A percentile compares a stretch with the other conserved stretches of the same genome.
Evolutionary conservation across 345 rosid genomes (phyloP).

Genomic region (Eucalyptus fibrosa): DNA sequence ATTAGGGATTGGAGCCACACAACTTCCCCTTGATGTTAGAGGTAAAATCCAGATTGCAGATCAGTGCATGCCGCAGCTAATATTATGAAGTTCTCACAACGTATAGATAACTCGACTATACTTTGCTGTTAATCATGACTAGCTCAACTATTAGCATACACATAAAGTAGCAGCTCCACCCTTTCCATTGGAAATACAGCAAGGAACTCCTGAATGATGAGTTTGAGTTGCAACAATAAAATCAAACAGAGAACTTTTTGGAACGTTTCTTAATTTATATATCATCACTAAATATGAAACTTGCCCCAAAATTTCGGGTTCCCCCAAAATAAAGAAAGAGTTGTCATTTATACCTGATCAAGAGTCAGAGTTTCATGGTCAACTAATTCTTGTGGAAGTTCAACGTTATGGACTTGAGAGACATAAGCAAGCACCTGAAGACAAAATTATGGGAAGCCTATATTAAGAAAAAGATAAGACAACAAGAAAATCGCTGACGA

Average conservation of each 20-base stretch:
- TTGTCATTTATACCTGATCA: conserved; percentile 50
- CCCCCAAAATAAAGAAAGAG: background rate
- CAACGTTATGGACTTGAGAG: conserved; percentile 80
- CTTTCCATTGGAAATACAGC: background rate
- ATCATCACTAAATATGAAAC: background rate
- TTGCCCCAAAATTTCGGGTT: background rate
- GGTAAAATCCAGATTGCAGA: background rate
- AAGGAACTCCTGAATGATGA: background rate
- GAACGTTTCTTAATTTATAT: background rate
- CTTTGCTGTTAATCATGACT: background rate
- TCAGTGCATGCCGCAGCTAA: background rate
- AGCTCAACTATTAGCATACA: background rate
- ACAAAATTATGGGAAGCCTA: background rate
- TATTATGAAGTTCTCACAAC: background rate
- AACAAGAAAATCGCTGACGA: background rate
- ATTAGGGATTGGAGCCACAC: background rate
- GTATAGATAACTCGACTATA: background rate
- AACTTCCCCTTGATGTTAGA: background rate
- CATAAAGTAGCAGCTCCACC: background rate
- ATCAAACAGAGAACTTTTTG: background rate
- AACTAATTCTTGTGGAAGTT: conserved; percentile 65
- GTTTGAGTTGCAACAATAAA: background rate
- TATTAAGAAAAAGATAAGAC: background rate
- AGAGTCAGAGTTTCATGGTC: conserved; percentile 57
- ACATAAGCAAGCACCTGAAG: conserved; percentile 88